These are phyloP conservation scores for Plasmodium relictum DNA, from an alignment of 169 alveolate species.

Conservation along the genomic window DNA sequence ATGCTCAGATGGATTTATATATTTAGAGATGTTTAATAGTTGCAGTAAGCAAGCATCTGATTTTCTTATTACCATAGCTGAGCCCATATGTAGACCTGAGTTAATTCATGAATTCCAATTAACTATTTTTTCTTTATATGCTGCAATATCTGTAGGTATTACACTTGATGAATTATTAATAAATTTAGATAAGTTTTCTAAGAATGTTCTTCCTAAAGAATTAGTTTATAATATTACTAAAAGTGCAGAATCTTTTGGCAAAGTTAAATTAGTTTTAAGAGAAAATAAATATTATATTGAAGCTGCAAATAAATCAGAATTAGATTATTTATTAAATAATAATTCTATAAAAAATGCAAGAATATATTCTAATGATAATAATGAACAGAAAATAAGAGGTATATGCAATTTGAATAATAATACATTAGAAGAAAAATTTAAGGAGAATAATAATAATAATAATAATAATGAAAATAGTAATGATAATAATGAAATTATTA, in stretches of 20 bases:
- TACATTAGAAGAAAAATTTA: constrained; percentile 9
- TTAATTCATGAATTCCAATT: constrained; percentile 96
- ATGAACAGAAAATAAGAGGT: constrained; percentile 62
- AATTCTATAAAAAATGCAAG: constrained; percentile 89
- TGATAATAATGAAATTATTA: constrained; percentile 35
- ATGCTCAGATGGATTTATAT: constrained; percentile 91
- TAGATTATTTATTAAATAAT: constrained; percentile 89
- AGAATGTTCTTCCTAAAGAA: constrained; percentile 91
- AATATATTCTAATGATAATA: constrained; percentile 79
- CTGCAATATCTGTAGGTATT: constrained; percentile 97
- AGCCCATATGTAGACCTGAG: constrained; percentile 97
- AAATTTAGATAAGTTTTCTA: constrained; percentile 93
- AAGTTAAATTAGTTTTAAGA: constrained; percentile 94
- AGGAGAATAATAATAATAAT: too few species aligned
- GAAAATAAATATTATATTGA: constrained; percentile 96
- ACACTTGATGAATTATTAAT: constrained; percentile 93
- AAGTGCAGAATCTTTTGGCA: constrained; percentile 93
- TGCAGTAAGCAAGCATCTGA: constrained; percentile 95
- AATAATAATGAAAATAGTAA: constrained; percentile 27
- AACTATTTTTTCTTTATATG: constrained; percentile 93
- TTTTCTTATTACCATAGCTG: constrained; percentile 97
- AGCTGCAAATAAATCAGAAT: constrained; percentile 89
- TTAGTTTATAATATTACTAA: constrained; percentile 88
- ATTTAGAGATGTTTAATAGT: constrained; percentile 87
- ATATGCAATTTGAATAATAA: constrained; percentile 68